phyloP scores from a whole-genome alignment of 2,329 filamentous ascomycete genomes.

The Talaromyces verruculosus region DNA sequence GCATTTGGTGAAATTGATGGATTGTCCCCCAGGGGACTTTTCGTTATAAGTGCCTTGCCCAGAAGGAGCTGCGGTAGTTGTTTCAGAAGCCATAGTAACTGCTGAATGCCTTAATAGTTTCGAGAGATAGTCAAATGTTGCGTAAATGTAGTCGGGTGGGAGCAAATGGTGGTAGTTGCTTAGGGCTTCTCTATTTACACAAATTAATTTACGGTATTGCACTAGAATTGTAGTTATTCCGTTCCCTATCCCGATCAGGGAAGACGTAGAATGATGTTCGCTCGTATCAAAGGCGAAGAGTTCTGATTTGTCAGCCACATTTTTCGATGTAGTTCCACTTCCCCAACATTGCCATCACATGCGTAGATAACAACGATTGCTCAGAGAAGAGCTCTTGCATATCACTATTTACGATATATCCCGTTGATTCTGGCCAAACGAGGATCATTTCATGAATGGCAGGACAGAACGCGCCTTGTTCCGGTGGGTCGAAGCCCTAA shows the following conservation, averaged over 20 bases:
- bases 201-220: not conserved
- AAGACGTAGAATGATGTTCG: not conserved
- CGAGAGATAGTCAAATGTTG: not conserved
- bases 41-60: not conserved
- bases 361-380: not conserved
- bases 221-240: not conserved
- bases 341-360: not conserved
- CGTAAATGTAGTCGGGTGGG: not conserved
- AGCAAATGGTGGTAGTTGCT: not conserved
- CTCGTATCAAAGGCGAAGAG: not conserved
- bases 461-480: not conserved
- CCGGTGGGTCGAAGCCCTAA: not conserved
- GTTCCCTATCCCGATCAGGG: not conserved
- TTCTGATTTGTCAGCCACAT: not conserved
- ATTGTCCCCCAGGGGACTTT: not conserved
- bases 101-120: not conserved
- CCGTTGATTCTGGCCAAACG: not conserved
- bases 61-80: not conserved
- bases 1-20: conserved; percentile 6
- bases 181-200: not conserved
- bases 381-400: not conserved
- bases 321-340: not conserved
- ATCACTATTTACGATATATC: not conserved
- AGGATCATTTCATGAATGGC: not conserved
- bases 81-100: not conserved